These are phyloP conservation scores for Gnomoniopsis smithogilvyi DNA, from an alignment of 2,329 filamentous ascomycete species.

Conservation along the genomic window DNA sequence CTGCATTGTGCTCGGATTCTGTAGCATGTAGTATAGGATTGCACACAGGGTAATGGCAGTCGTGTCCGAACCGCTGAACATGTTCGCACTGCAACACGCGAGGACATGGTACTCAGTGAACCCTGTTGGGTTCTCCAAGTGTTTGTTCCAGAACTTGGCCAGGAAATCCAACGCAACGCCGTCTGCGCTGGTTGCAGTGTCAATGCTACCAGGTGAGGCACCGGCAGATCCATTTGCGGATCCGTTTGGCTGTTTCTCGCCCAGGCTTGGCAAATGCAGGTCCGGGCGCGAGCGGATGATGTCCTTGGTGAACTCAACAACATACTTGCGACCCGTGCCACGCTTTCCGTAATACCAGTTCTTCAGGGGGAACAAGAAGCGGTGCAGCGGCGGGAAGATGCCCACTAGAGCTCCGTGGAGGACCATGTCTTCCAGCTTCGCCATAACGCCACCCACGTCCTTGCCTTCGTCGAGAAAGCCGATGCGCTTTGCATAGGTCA, in stretches of 20 bases:
- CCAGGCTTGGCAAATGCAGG: too few species aligned
- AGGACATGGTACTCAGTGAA: slow-evolving; percentile 20
- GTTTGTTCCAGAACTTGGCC: too few species aligned
- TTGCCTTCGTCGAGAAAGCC: slow-evolving; percentile 10
- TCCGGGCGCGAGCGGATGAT: too few species aligned
- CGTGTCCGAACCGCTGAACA: slow-evolving; percentile 34
- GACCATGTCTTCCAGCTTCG: background rate
- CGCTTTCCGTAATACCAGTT: too few species aligned
- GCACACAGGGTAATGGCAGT: slow-evolving; percentile 31
- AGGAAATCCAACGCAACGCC: too few species aligned
- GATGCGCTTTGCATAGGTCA: slow-evolving; percentile 11
- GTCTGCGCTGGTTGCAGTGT: too few species aligned
- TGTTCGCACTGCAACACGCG: slow-evolving; percentile 23
- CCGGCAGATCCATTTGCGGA: too few species aligned
- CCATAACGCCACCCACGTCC: background rate
- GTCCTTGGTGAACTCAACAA: too few species aligned
- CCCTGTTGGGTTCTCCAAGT: too few species aligned
- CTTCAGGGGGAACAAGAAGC: background rate
- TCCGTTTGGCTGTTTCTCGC: too few species aligned
- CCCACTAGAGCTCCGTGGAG: slow-evolving; percentile 3
- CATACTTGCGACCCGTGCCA: too few species aligned
- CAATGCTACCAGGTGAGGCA: too few species aligned
- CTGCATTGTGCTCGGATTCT: slow-evolving; percentile 24
- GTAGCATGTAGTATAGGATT: slow-evolving; percentile 28
- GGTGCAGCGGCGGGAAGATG: slow-evolving; percentile 3